These are phyloP conservation scores for Saccharomycopsis selenospora DNA, from an alignment of 805 yeast genomes.

Conservation along the genomic window DNA sequence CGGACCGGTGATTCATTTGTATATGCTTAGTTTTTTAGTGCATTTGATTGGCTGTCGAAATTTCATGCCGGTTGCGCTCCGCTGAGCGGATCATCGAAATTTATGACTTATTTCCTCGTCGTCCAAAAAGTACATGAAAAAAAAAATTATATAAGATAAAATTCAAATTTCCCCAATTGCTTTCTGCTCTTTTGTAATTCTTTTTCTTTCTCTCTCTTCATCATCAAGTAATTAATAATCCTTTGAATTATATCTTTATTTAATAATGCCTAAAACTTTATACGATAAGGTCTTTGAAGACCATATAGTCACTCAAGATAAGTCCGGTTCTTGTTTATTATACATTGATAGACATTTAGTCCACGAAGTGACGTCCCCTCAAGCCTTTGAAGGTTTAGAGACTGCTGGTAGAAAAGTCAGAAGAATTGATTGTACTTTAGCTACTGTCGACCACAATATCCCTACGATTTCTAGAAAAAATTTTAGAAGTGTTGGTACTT, in stretches of 20 bases:
- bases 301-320: conserved; percentile 87
- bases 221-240: background rate
- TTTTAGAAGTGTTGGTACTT: conserved; percentile 66
- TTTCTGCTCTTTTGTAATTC: background rate
- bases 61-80: conserved; percentile 2
- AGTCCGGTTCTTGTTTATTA: conserved; percentile 75
- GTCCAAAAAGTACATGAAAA: background rate
- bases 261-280: conserved; percentile 54
- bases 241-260: background rate
- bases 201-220: background rate
- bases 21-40: background rate
- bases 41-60: background rate
- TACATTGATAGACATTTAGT: conserved; percentile 96
- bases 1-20: too few species aligned
- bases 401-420: conserved; percentile 86
- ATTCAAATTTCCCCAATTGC: background rate
- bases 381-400: conserved; percentile 92
- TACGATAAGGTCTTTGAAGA: conserved; percentile 96
- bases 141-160: background rate
- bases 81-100: conserved; percentile 2
- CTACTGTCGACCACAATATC: conserved; percentile 95
- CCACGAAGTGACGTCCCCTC: conserved; percentile 98
- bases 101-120: background rate
- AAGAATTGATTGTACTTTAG: conserved; percentile 87
- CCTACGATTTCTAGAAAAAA: conserved; percentile 85